These are phyloP conservation scores for Volvox carteri DNA, from an alignment of 163 green algal genomes.

Conservation along the genomic window DNA sequence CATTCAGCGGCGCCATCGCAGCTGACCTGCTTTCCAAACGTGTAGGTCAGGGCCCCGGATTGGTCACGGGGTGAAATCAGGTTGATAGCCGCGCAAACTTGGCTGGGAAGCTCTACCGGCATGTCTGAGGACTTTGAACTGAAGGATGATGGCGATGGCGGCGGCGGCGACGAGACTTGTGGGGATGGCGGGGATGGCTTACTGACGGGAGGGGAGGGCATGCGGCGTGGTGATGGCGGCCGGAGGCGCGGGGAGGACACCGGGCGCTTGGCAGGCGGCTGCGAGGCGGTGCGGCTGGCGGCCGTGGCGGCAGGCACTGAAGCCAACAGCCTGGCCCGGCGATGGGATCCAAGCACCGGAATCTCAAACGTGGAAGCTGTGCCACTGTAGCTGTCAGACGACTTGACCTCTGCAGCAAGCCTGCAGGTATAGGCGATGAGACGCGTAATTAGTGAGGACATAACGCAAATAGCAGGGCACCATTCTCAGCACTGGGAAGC, in stretches of 20 bases:
- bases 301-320: background rate
- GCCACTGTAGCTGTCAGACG: background rate
- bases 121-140: background rate
- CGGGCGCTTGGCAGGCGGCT: background rate
- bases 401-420: background rate
- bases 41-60: background rate
- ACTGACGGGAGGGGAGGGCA: background rate
- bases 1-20: background rate
- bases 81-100: background rate
- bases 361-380: too few relatives aligned
- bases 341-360: background rate
- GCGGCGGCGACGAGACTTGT: too few relatives aligned
- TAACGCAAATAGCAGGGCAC: too few relatives aligned
- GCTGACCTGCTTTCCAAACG: slow-evolving; percentile 7
- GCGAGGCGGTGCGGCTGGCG: background rate
- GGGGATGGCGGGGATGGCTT: background rate
- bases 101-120: background rate
- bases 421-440: too few relatives aligned
- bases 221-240: background rate
- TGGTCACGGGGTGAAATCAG: background rate
- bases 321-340: background rate
- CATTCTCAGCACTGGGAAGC: too few relatives aligned
- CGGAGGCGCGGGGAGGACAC: background rate
- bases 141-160: background rate
- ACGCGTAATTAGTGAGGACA: too few relatives aligned